Conservation (phyloP, 2,329 filamentous ascomycete species). For the Davidsoniella neocaledoniae region DNA sequence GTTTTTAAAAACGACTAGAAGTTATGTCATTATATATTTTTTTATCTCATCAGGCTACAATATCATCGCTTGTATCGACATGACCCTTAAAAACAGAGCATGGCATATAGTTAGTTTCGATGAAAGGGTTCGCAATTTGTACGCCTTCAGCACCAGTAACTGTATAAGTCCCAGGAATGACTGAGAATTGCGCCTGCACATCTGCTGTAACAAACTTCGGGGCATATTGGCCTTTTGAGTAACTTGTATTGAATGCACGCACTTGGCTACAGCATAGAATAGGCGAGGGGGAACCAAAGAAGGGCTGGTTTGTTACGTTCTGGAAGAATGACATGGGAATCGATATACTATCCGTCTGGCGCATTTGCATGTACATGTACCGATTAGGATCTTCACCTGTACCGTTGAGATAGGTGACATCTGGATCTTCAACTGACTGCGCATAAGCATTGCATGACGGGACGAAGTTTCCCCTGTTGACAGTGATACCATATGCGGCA, state of each 20-base stretch:
- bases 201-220: conserved; percentile 10
- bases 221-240: neutral
- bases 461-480: conserved; percentile 26
- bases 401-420: conserved; percentile 13
- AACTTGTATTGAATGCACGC: conserved; percentile 20
- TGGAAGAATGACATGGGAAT: conserved; percentile 27
- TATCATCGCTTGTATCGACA: neutral
- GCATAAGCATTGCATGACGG: conserved; percentile 33
- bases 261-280: conserved; percentile 27
- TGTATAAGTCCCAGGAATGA: conserved; percentile 12
- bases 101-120: conserved; percentile 15
- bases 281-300: conserved; percentile 22
- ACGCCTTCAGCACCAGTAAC: conserved; percentile 10
- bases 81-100: conserved; percentile 13
- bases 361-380: conserved; percentile 10
- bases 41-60: neutral
- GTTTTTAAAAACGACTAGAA: too few relatives aligned
- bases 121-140: conserved; percentile 13
- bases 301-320: conserved; percentile 38
- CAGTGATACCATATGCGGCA: conserved; percentile 27
- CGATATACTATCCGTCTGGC: conserved; percentile 5
- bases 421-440: neutral
- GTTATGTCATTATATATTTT: too few relatives aligned
- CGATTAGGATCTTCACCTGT: conserved; percentile 15
- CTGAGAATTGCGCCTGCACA: conserved; percentile 17